Conservation (phyloP, 352 stramenopile species). For the Phytophthora colocasiae region DNA sequence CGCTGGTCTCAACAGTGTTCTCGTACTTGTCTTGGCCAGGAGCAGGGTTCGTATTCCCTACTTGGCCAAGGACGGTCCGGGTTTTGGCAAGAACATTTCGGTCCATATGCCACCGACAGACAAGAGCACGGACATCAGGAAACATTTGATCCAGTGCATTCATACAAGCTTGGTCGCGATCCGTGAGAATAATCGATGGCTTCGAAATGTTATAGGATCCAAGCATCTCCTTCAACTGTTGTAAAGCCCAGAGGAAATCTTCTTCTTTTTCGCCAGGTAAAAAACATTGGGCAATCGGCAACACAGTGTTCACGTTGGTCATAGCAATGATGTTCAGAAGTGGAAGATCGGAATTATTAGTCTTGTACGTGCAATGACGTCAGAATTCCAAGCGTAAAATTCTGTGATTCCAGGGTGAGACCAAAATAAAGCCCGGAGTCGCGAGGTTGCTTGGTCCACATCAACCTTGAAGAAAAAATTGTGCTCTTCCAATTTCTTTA, state of each 20-base stretch:
- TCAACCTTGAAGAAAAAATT: no score
- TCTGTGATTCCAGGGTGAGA: background rate
- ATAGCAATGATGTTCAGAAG: slow-evolving; percentile 19
- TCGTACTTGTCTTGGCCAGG: slow-evolving; percentile 7
- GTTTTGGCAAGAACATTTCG: slow-evolving; percentile 15
- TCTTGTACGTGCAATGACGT: background rate
- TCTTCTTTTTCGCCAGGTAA: no score
- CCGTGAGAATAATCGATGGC: no score
- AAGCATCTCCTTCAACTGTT: no score
- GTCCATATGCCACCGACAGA: slow-evolving; percentile 31
- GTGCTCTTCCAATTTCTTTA: no score
- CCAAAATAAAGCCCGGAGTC: background rate
- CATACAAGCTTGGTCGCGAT: no score
- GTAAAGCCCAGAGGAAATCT: no score
- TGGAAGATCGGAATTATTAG: slow-evolving; percentile 5
- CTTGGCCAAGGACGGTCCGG: slow-evolving; percentile 5
- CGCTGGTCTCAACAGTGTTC: slow-evolving; percentile 4
- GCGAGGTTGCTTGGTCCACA: no score
- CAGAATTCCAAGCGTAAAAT: background rate
- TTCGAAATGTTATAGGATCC: no score
- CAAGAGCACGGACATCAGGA: no score
- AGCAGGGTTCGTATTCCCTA: slow-evolving; percentile 6
- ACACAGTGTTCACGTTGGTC: slow-evolving; percentile 17
- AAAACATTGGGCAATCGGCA: no score
- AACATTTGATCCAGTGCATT: no score